phyloP scores from a whole-genome alignment of 306 rosid genomes.

The Pterocarpus macrocarpus region DNA sequence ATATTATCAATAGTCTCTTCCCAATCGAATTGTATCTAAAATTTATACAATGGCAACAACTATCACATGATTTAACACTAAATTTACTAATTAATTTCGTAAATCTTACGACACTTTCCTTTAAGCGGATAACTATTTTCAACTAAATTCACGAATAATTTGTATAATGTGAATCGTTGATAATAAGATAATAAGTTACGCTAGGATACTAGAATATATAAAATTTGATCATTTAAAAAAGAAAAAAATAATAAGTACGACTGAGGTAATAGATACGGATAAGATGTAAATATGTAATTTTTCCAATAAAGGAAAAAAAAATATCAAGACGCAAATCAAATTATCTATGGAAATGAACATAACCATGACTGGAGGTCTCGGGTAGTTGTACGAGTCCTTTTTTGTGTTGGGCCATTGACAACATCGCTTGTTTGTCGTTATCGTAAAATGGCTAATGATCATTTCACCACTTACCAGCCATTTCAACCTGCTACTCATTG shows the following conservation, averaged over 20 bases:
- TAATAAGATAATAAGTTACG: neutral
- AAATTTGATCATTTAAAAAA: neutral
- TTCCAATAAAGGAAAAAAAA: neutral
- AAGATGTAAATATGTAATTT: neutral
- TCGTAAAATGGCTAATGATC: constrained; percentile 36
- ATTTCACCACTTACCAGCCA: constrained; percentile 42
- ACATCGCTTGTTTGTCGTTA: constrained; percentile 46
- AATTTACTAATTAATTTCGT: neutral
- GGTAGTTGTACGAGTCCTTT: constrained; percentile 1
- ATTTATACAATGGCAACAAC: neutral
- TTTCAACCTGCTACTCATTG: constrained; percentile 43
- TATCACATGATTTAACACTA: neutral
- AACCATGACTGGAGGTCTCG: neutral
- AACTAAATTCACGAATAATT: constrained; percentile 1
- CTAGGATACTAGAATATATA: too few relatives aligned
- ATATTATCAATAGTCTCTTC: constrained; percentile 4
- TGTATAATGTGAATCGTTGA: neutral
- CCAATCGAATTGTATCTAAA: neutral
- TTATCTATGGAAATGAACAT: neutral
- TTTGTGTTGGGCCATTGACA: constrained; percentile 43
- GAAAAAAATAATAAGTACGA: neutral
- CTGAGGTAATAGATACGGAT: too few relatives aligned
- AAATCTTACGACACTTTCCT: neutral
- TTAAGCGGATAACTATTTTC: neutral
- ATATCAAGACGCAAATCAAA: neutral